Conservation (phyloP, 441 rosid genomes). For the Croton laevigatus region DNA sequence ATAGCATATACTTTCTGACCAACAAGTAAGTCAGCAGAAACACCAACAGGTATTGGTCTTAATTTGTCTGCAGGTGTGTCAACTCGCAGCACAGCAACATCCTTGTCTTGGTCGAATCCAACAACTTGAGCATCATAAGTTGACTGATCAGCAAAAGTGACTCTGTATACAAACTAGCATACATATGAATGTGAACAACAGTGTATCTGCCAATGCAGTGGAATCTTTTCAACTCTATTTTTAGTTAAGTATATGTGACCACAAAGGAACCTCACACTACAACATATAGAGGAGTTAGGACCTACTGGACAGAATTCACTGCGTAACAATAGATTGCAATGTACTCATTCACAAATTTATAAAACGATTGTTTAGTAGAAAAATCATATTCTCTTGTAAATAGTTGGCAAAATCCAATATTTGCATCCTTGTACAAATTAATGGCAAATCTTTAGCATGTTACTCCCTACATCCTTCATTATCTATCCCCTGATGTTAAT, state of each 20-base stretch:
- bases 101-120: conserved; percentile 97
- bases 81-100: conserved; percentile 79
- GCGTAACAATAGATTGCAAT: background rate
- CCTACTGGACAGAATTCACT: background rate
- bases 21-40: conserved; percentile 92
- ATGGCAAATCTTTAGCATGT: background rate
- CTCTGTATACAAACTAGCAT: conserved; percentile 44
- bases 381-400: background rate
- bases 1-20: conserved; percentile 98
- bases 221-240: background rate
- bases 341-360: background rate
- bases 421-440: conserved; percentile 4
- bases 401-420: background rate
- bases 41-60: conserved; percentile 84
- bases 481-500: background rate
- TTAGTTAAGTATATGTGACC: background rate
- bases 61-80: conserved; percentile 74
- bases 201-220: background rate
- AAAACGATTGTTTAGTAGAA: background rate
- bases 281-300: conserved; percentile 1
- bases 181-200: conserved; percentile 15
- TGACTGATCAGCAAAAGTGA: conserved; percentile 85
- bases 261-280: background rate
- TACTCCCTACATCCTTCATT: background rate
- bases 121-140: conserved; percentile 81